Base-by-base conservation (phyloP, 768 basidiomycete genomes). In the Boletus rubescentipes region DNA sequence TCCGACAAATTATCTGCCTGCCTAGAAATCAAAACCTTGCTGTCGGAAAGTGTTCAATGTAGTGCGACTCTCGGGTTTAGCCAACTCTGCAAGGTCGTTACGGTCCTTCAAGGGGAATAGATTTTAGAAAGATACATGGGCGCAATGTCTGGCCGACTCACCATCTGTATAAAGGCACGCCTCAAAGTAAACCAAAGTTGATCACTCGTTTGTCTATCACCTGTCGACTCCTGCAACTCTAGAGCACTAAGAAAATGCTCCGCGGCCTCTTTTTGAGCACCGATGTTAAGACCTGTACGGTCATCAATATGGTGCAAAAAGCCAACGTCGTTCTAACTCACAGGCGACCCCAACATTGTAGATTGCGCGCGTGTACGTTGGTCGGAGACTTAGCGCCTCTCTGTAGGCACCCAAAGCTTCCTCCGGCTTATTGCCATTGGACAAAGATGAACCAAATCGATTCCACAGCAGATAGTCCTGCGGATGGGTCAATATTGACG, bases 311-410 rank as follows among this genome's bases (percentile, higher is more conserved):
- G 40, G 41, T 10, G 53, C 44, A 26, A 42, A 23, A 54, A 48
- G 43, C 37, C 37, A 26, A 18, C 15, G 5, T 47, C 48, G 9
- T n/a, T 40, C 29, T n/a, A 4, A 82, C 91, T 62, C 65, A 94
- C 94, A 99, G 20, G 95, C 94, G 26, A 99, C 97, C 40, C 95
- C 97, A 34, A 99, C 91, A 64, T 99, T 99, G 67, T 96, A 98
- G 21, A 98, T 91, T 10, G 95, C 97, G 11, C 97, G 86, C 1
- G 97, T 98, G 69, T 97, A 99, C 0, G 93, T 95, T 26, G 97
- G 97, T 36, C 93, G 83, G 43, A 98, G 74, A 63, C 85, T 86
- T 23, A 99, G 78, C 0, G 97, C 97, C 68, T 94, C 86, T 54
- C 90, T 80, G 68, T 99, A 97, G 14, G 88, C 90, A 15, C 88